Base-by-base conservation (phyloP, 2,329 filamentous ascomycete genomes). In the Teratosphaeriaceae sp. region DNA sequence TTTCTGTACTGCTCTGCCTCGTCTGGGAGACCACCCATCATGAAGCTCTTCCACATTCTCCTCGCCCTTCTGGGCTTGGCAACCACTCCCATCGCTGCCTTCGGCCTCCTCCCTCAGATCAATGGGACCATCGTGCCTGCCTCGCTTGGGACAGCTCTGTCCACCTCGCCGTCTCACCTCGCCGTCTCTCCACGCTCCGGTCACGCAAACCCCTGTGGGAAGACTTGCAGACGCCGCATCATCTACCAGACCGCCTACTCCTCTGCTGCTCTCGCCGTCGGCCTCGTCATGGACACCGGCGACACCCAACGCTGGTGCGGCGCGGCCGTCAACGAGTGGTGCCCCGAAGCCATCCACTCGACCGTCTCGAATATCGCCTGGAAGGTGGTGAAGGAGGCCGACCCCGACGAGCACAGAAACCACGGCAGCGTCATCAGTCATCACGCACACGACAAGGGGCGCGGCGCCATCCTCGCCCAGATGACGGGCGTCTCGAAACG, bases 191-290 rank as follows among this genome's bases (percentile, higher is more conserved):
- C n/a, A n/a, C n/a, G n/a, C n/a, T n/a, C n/a, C n/a, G n/a, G n/a
- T n/a, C n/a, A n/a, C n/a, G n/a, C n/a, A n/a, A n/a, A n/a, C n/a
- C n/a, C 26, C 24, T 43, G 41, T 18, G 41, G 26, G 3, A n/a
- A 20, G 18, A 37, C 23, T 5, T 43, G 41, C 34, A 38, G 38
- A 11, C 41, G 24, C 8, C 41, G 41, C n/a, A 15, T 38, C 6
- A 5, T 38, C 3, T 43, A 43, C 34, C 16, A 43, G n/a, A 23
- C 20, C 3, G 41, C 33, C 16, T 43, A 38, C 34, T 12, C 33
- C 5, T 43, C 41, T 8, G 34, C 15, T 9, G 41, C 41, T 8
- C 7, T 15, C 3, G 41, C 33, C 16, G 33, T 38, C 34, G 41
- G 26, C 18, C 9, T 30, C 11, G 23, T 43, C 15, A 38, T 38